phyloP scores from a whole-genome alignment of 768 basidiomycete species.

The Suillus subalutaceus region DNA sequence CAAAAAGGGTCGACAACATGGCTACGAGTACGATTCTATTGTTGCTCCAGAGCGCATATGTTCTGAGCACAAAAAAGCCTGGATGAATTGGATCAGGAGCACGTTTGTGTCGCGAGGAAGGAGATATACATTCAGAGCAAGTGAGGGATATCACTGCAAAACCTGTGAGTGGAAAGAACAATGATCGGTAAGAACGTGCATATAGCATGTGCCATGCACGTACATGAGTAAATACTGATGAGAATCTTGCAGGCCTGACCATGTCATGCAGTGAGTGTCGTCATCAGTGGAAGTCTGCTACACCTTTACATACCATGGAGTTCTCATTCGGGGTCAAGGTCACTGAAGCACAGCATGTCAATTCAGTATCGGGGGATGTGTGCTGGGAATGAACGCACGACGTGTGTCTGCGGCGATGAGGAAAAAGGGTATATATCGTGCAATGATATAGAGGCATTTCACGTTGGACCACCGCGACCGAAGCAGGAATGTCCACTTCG shows the following conservation, averaged over 20 bases:
- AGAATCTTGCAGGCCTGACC: not conserved
- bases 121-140: conserved; percentile 2
- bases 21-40: not conserved
- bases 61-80: conserved; percentile 1
- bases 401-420: not conserved
- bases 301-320: not conserved
- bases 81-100: not conserved
- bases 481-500: not conserved
- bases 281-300: not conserved
- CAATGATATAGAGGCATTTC: not conserved
- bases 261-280: not conserved
- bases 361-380: not conserved
- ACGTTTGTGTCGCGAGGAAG: not conserved
- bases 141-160: not conserved
- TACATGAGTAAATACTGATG: not conserved
- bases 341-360: not conserved
- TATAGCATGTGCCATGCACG: not conserved
- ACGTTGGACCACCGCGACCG: not conserved
- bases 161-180: not conserved
- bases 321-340: not conserved
- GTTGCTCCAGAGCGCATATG: not conserved
- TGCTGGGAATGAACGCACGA: not conserved
- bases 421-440: not conserved
- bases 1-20: not conserved
- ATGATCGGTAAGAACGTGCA: not conserved